Evolutionary conservation across 2,329 filamentous ascomycete genomes (phyloP), one percentile per base, ranked within the genome.

Genomic region (Triangularia setosa): DNA sequence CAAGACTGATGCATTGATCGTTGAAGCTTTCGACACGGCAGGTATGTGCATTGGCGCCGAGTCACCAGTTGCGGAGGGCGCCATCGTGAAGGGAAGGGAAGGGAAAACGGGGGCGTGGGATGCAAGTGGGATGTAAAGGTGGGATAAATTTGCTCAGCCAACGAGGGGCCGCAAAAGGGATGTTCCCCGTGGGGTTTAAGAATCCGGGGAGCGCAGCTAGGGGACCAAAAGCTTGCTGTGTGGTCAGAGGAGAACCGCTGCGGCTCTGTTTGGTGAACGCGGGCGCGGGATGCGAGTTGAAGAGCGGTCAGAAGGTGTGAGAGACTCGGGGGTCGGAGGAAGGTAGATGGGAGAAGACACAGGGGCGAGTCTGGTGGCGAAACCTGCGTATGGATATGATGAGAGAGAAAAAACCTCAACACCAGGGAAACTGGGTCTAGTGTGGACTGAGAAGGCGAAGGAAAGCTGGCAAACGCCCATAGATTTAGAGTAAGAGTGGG

Each of bases 1-100:
- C 72, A 87, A 76, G 64, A 86, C 83, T 62, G 83, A 85, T 58
- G 83, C 83, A 72, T 74, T 80, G 73, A 85, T 79, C 58, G 77
- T 77, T 63, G 77, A 78, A 64, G 74, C 68, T 73, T 82, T 82
- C 23, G 76, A 75, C 69, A 75, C 73, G 65, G 75, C 73, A 73
- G 79, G 76, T 74, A 79, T 73, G 70, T 80, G 79, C 77, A 78
- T 77, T 73, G 79, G 75, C 68, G 75, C 72, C 65, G 73, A 74
- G 70, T 81, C 79, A 71, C 74, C 73, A 68, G 77, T 79, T 69
- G 82, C 81, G 70, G 79, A 80, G 72, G 82, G 82, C 71, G 81
- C 81, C 82, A 84, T 84, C 60, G 68, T 75, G 65, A 67, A 66
- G 61, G 64, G 68, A 71, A 70, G 69, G 61, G 64, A 67, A 71